These are phyloP conservation scores for Aspergillus indologenus DNA, from an alignment of 495 filamentous ascomycete genomes.

Conservation along the genomic window DNA sequence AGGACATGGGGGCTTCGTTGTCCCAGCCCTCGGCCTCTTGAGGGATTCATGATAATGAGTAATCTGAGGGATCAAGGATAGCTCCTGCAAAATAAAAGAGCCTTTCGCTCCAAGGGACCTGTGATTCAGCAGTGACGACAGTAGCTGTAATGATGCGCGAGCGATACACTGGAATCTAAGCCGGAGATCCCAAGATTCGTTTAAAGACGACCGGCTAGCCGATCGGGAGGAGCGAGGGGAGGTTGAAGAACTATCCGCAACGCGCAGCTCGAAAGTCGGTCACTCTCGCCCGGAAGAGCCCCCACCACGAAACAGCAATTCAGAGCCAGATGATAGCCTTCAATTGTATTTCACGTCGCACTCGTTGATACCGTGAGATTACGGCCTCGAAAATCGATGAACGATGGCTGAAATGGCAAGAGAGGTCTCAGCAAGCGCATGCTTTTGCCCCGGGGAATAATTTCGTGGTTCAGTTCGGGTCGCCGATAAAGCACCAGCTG, in stretches of 20 bases:
- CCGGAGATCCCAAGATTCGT: no score
- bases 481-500: neutral
- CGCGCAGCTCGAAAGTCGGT: neutral
- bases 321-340: neutral
- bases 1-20: constrained; percentile 56
- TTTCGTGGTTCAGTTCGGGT: neutral
- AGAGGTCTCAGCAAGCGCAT: neutral
- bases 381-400: neutral
- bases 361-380: no score
- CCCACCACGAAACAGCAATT: neutral
- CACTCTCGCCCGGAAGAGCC: neutral
- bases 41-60: constrained; percentile 30
- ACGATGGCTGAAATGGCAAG: neutral
- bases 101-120: no score
- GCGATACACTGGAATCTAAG: neutral
- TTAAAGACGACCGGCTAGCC: neutral
- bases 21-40: constrained; percentile 36
- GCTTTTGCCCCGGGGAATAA: neutral
- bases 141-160: neutral
- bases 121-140: neutral
- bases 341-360: neutral
- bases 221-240: neutral
- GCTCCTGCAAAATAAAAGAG: no score
- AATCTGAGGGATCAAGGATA: neutral
- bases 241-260: neutral